Conservation (phyloP, 2,329 filamentous ascomycete genomes). For the Exutisphaerella laricina region DNA sequence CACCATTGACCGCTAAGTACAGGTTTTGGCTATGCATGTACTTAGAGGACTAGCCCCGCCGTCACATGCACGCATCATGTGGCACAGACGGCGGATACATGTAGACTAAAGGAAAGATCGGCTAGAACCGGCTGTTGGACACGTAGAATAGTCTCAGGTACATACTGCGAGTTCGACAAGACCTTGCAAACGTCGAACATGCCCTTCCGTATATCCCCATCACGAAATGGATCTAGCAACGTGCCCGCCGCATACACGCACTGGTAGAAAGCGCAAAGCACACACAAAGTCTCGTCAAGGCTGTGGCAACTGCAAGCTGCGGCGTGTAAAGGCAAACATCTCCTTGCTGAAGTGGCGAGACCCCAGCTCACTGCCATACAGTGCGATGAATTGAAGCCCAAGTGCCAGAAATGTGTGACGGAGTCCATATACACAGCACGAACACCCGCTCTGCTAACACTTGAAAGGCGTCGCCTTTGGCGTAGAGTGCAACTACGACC, state of each 20-base stretch:
- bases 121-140: neutral
- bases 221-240: too few relatives aligned
- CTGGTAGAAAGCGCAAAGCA: conserved; percentile 20
- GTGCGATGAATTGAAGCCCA: conserved; percentile 52
- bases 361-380: conserved; percentile 22
- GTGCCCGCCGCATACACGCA: too few relatives aligned
- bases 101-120: neutral
- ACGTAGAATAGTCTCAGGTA: too few relatives aligned
- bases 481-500: conserved; percentile 46
- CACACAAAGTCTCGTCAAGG: conserved; percentile 52
- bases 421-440: too few relatives aligned
- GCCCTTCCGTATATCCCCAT: too few relatives aligned
- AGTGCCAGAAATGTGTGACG: conserved; percentile 45
- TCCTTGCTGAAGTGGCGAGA: neutral
- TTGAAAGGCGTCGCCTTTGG: conserved; percentile 38
- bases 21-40: conserved; percentile 13
- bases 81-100: neutral
- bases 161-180: too few relatives aligned
- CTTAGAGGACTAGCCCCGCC: conserved; percentile 13
- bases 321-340: conserved; percentile 45
- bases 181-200: too few relatives aligned
- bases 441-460: too few relatives aligned
- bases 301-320: conserved; percentile 53
- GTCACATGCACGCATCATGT: conserved; percentile 1
- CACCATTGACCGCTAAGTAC: conserved; percentile 5